Base-by-base conservation (phyloP, 2,329 filamentous ascomycete species). In the Helminthosporium solani region DNA sequence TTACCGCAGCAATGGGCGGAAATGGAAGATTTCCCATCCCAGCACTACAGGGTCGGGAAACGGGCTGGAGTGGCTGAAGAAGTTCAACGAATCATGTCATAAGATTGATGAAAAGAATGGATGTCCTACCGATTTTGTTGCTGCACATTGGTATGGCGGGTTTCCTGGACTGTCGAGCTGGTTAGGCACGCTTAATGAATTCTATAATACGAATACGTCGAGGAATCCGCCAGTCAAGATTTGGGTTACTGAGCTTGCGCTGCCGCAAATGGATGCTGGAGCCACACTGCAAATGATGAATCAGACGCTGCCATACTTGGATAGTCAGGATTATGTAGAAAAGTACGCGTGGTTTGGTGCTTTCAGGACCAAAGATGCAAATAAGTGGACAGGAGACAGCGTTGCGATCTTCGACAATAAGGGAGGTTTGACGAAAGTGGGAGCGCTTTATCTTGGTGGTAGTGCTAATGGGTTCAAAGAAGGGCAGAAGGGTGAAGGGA, bases 191-290 rank as follows among this genome's bases (percentile, higher is more conserved):
- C 76, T 83, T 39, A 71, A 77, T 36, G 78, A 76, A 21, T 74
- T 73, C 18, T 78, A 76, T 53, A 69, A 69, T 30, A 57, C 52
- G 23, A 73, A 84, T 77, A 66, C 67, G 57, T 75, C 80, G 2
- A 63, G 64, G 56, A 74, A 79, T 6, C 16, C 45, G 5, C 52
- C 53, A 3, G 25, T 69, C 31, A 66, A 58, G 51, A 81, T 91
- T 47, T 94, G 88, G 88, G 74, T 92, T 7, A 94, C 88, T 18
- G 88, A 94, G 67, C 87, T 87, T 68, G 88, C 85, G 36, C 75
- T 80, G 31, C 69, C 75, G 44, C 71, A 86, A 49, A 75, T 80
- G 52, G 73, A 78, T 30, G 76, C 87, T 7, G 49, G 67, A 0
- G 70, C 76, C 0, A 86, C 84, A 0, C 79, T 89, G 56, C 57